Base-by-base conservation (phyloP, 2,329 filamentous ascomycete species). In the Pochonia chlamydosporia region DNA sequence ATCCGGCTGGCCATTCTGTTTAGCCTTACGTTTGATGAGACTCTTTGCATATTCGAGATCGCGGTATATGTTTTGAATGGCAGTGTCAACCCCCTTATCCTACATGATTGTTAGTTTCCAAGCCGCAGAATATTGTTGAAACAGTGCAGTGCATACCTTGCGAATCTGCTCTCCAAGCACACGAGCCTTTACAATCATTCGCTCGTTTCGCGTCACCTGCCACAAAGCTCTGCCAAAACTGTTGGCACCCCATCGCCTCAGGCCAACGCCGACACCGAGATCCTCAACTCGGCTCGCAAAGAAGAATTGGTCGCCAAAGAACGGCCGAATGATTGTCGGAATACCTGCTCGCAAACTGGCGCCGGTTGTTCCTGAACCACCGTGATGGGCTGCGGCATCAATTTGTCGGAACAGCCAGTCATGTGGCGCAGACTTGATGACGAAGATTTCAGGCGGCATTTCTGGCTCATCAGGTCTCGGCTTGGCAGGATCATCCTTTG, bases 261-360 rank as follows among this genome's bases (percentile, higher is more conserved):
- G 75, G 60, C 85, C 89, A 18, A 96, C 84, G 0, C 93, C 93
- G 2, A 97, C 93, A 1, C 93, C 92, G 5, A 99, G 74, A 59
- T 97, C 92, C 64, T 97, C 90, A 1, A 97, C 87, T 4, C 93
- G 79, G 25, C 77, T 81, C 6, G 90, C 93, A 58, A 95, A 97
- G 73, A 99, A 99, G 74, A 87, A 96, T 63, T 99, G 93, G 59
- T 99, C 93, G 5, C 93, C 93, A 61, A 99, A 99, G 72, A 97
- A 99, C 0, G 93, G 93, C 51, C 92, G 88, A 61, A 97, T 87
- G 53, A 99, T 91, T 0, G 93, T 97, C 0, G 93, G 93, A 5
- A 96, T 81, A 2, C 93, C 93, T 1, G 91, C 91, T 44, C 93
- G 79, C 42, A 99, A 73, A 64, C 89, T 95, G 1, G 93, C 93